Percentiles rank a stretch among this genome's conserved stretches.
Evolutionary conservation across 2,329 filamentous ascomycete species (phyloP).

Genomic region (Scedosporium apiospermum): DNA sequence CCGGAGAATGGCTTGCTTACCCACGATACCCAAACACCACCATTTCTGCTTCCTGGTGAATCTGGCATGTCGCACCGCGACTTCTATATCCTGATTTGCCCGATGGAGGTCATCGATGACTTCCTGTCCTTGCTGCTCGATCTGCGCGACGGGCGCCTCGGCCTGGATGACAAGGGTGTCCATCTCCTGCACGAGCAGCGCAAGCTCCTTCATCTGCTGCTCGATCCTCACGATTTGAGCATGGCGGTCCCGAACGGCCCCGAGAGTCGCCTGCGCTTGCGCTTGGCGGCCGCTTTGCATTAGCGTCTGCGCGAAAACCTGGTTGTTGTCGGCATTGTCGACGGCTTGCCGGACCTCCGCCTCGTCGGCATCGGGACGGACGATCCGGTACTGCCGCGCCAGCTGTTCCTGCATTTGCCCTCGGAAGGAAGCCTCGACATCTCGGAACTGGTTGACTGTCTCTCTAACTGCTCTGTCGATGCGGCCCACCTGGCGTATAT

Average conservation of each 20-base stretch:
- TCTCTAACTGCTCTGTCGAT: conserved; percentile 71
- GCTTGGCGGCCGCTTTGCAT: conserved; percentile 73
- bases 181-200: conserved; percentile 82
- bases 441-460: conserved; percentile 74
- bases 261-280: conserved; percentile 69
- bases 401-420: conserved; percentile 75
- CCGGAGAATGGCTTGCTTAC: conserved; percentile 26
- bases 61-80: conserved; percentile 73
- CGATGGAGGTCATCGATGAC: conserved; percentile 76
- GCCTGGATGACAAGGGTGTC: conserved; percentile 80
- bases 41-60: conserved; percentile 89
- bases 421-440: conserved; percentile 69
- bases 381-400: conserved; percentile 83
- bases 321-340: conserved; percentile 59
- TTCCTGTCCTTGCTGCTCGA: conserved; percentile 81
- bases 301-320: conserved; percentile 82
- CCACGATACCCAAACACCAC: conserved; percentile 74
- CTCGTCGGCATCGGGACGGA: conserved; percentile 70
- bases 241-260: conserved; percentile 74
- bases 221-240: conserved; percentile 87
- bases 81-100: conserved; percentile 72
- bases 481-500: conserved; percentile 61
- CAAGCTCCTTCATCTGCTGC: conserved; percentile 76
- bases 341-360: conserved; percentile 72
- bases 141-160: conserved; percentile 67